Evolutionary conservation across 805 yeast genomes (phyloP), one percentile per base, ranked within the genome.

Genomic region (Vanderwaltozyma polyspora): DNA sequence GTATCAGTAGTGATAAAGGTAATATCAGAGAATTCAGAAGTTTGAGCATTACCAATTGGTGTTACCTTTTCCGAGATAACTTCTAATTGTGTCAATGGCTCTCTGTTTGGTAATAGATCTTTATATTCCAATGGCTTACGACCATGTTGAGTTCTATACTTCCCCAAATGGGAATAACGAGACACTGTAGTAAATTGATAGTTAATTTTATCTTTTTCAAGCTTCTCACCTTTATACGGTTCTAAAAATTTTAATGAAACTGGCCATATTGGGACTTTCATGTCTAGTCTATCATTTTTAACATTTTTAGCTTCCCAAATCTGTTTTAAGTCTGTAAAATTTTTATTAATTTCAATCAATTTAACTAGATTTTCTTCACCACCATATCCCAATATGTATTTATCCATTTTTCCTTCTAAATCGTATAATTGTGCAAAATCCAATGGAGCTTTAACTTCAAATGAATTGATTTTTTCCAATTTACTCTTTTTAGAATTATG

Each of bases 281-380:
- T 60, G 46, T 82, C 93, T 19, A 89, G 60, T 42, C 70, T 72
- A 57, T 80, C 82, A 46, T 83, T 77, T 39, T 79, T 74, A n/a
- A 85, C 94, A 54, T 85, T 85, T 51, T 81, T 81, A 3, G 80
- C 94, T 43, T 70, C 66, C 68, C 80, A 87, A 4, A 79, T 40
- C 49, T 48, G 44, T 48, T 46, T 56, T 49, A 40, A 57, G 45
- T 30, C 50, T 35, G 16, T 44, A 15, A 40, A 48, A 28, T 42
- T 44, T 5, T 55, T 47, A 3, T 45, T 40, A 11, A 48, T 26
- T 27, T 49, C 47, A 5, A 49, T 45, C 22, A 52, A 49, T 33
- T 57, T 56, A 14, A 57, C 54, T n/a, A 55, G 34, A 39, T 75
- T 75, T 46, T 86, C 93, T 49, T 83, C 74, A 19, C 97, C 98